Conservation (phyloP, 345 rosid genomes). For the Carallia brachiata region DNA sequence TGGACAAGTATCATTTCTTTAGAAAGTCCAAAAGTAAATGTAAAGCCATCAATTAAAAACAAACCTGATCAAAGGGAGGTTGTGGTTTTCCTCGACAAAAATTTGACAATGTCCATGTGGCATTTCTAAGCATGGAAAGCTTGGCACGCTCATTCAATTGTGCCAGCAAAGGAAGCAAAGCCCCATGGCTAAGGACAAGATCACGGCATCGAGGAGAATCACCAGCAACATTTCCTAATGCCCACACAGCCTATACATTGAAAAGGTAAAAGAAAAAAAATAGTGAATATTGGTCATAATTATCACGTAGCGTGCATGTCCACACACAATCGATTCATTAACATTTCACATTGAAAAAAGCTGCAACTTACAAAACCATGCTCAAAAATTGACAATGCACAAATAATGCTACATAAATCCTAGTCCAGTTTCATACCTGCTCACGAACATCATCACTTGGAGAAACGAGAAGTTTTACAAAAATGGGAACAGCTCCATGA, state of each 20-base stretch:
- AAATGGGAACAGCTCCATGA: slow-evolving; percentile 81
- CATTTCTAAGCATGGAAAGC: slow-evolving; percentile 81
- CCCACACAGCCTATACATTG: slow-evolving; percentile 70
- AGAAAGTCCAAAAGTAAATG: neutral
- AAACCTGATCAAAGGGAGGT: slow-evolving; percentile 72
- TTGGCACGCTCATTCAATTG: slow-evolving; percentile 70
- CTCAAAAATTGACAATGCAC: neutral
- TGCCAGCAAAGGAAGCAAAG: slow-evolving; percentile 59
- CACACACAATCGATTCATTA: neutral
- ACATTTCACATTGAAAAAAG: neutral
- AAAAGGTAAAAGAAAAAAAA: neutral
- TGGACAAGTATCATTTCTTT: neutral
- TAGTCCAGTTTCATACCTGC: slow-evolving; percentile 47
- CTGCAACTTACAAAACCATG: neutral
- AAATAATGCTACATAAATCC: neutral
- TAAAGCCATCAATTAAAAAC: neutral
- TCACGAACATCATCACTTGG: slow-evolving; percentile 73
- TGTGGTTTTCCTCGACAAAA: slow-evolving; percentile 86
- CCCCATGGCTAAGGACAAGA: slow-evolving; percentile 58
- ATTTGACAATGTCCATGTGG: slow-evolving; percentile 88
- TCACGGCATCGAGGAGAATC: slow-evolving; percentile 86
- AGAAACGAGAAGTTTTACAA: slow-evolving; percentile 75
- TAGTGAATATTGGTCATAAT: neutral
- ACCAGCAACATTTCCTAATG: slow-evolving; percentile 86
- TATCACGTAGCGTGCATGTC: neutral